Base-by-base conservation (phyloP, 805 yeast genomes). In the Brettanomyces nanus region DNA sequence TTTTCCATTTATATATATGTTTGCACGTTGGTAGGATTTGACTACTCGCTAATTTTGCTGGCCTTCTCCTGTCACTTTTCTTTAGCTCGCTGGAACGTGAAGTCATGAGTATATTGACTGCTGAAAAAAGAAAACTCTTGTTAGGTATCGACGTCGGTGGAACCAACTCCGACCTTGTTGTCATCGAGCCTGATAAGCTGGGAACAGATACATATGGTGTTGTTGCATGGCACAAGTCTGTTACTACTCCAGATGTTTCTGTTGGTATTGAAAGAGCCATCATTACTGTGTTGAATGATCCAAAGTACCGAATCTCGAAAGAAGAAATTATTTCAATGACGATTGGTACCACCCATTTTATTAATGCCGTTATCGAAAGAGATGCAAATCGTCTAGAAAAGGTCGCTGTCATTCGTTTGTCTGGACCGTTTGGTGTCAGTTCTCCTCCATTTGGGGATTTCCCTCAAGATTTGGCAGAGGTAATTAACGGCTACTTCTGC, bases 61-160 rank as follows among this genome's bases (percentile, higher is more conserved):
- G n/a, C n/a, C n/a, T n/a, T n/a, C n/a, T n/a, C n/a, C n/a, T n/a
- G n/a, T n/a, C n/a, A n/a, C n/a, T n/a, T n/a, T n/a, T n/a, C n/a
- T n/a, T n/a, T n/a, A n/a, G n/a, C n/a, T n/a, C n/a, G n/a, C n/a
- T n/a, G n/a, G n/a, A n/a, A n/a, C n/a, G n/a, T n/a, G n/a, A n/a
- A n/a, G n/a, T n/a, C n/a, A n/a, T n/a, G n/a, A n/a, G n/a, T n/a
- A n/a, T n/a, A n/a, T n/a, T n/a, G n/a, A n/a, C n/a, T n/a, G n/a
- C n/a, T n/a, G 18, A 15, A 21, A 15, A 14, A 7, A 31, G 33
- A 9, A 31, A 31, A 15, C 35, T 32, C 18, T n/a, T 65, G 6
- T 61, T 69, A 23, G 76, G 75, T 19, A 65, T 70, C n/a, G 75
- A 70, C 47, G 74, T 70, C 29, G 75, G 75, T 19, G 75, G 75